Percentiles rank a stretch among this genome's conserved stretches.
These are phyloP conservation scores for Gyromitra esculenta DNA, from an alignment of 2,329 filamentous ascomycete species.

Conservation along the genomic window DNA sequence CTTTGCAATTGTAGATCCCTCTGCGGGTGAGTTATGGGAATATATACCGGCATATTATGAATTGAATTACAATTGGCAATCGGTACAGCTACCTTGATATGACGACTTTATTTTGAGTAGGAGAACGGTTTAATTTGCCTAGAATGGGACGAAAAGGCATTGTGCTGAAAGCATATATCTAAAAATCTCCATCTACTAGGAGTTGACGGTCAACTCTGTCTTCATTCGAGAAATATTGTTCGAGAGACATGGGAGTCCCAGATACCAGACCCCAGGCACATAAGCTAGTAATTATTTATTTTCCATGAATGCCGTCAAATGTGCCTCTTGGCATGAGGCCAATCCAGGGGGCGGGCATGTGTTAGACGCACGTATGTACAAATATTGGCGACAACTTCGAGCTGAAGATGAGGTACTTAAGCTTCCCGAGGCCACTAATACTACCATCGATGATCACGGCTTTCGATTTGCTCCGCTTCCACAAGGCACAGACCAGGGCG, in stretches of 20 bases:
- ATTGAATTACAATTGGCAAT: neutral
- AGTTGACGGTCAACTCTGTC: neutral
- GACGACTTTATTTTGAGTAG: neutral
- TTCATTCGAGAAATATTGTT: neutral
- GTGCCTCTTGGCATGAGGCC: neutral
- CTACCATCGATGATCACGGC: constrained; percentile 12
- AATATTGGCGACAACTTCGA: neutral
- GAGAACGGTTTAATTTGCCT: neutral
- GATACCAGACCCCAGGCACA: neutral
- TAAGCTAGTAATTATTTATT: neutral
- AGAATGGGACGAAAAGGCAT: neutral
- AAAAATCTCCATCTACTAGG: neutral
- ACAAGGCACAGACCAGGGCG: neutral
- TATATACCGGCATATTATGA: neutral
- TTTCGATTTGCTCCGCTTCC: neutral
- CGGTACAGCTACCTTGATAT: neutral
- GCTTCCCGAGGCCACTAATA: neutral
- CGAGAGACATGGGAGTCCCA: neutral
- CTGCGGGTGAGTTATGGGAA: too few species aligned
- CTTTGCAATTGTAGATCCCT: neutral
- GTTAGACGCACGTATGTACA: neutral
- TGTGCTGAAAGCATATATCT: neutral
- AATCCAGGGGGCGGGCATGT: neutral
- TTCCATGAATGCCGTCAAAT: neutral
- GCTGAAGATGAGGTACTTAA: constrained; percentile 3